These are phyloP conservation scores for Blastobotrys americana DNA, from an alignment of 805 yeast species.

Conservation along the genomic window DNA sequence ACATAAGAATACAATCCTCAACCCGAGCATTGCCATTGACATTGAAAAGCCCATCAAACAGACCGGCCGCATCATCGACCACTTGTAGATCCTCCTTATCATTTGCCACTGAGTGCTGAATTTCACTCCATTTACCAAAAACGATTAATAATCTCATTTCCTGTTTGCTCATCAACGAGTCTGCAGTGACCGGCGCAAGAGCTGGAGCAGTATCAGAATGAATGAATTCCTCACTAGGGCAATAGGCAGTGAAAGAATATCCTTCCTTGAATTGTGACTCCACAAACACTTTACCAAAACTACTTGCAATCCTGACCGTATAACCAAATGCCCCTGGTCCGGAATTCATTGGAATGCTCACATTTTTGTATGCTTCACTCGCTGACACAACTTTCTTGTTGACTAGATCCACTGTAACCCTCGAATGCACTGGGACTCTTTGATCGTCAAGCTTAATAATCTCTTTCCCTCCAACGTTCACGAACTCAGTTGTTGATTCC, in stretches of 20 bases:
- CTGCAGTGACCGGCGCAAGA: slow-evolving; percentile 11
- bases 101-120: slow-evolving; percentile 44
- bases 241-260: slow-evolving; percentile 58
- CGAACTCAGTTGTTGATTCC: slow-evolving; percentile 56
- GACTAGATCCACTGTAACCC: slow-evolving; percentile 71
- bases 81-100: slow-evolving; percentile 48
- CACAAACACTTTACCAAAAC: slow-evolving; percentile 60
- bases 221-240: slow-evolving; percentile 57
- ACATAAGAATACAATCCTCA: slow-evolving; percentile 63
- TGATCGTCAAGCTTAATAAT: slow-evolving; percentile 50
- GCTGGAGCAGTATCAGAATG: slow-evolving; percentile 17
- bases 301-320: slow-evolving; percentile 58
- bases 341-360: slow-evolving; percentile 31
- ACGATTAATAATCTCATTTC: slow-evolving; percentile 43
- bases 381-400: slow-evolving; percentile 63
- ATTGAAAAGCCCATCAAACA: slow-evolving; percentile 58
- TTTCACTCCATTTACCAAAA: slow-evolving; percentile 56
- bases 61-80: slow-evolving; percentile 47
- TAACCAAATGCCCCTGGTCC: slow-evolving; percentile 43
- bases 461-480: slow-evolving; percentile 63
- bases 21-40: slow-evolving; percentile 53
- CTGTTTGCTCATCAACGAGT: slow-evolving; percentile 25
- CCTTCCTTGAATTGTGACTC: slow-evolving; percentile 61
- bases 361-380: slow-evolving; percentile 49
- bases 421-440: slow-evolving; percentile 65